Conservation (phyloP, 495 filamentous ascomycete species). For the Penicillium paxilli region DNA sequence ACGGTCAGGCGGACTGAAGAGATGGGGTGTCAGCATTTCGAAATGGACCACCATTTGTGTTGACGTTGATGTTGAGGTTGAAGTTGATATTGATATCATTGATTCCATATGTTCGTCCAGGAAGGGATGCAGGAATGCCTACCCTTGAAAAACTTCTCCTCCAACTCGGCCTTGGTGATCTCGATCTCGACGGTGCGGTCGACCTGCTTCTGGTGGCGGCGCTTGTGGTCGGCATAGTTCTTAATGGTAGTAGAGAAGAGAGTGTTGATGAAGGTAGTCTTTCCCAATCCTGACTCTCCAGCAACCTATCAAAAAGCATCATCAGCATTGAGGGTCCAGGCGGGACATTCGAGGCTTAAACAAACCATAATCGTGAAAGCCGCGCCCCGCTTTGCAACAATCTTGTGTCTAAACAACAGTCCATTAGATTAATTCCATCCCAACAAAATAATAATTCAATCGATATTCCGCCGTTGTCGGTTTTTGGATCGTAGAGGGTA, state of each 20-base stretch:
- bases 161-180: conserved; percentile 98
- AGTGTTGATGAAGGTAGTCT: conserved; percentile 99
- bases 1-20: conserved; percentile 88
- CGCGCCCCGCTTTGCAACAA: conserved; percentile 97
- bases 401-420: conserved; percentile 85
- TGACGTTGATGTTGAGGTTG: not conserved
- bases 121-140: not conserved
- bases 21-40: not conserved
- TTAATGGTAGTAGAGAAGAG: conserved; percentile 99
- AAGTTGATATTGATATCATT: too few relatives aligned
- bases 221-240: conserved; percentile 99
- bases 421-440: conserved; percentile 25
- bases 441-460: not conserved
- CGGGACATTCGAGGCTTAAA: conserved; percentile 11
- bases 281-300: conserved; percentile 97
- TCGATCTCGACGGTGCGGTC: conserved; percentile 99
- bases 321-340: conserved; percentile 30
- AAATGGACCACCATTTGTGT: not conserved
- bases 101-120: not conserved
- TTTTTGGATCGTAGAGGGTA: conserved; percentile 16
- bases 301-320: conserved; percentile 64
- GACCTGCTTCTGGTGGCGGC: conserved; percentile 96
- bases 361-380: conserved; percentile 98
- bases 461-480: too few relatives aligned
- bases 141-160: conserved; percentile 99